Conservation (phyloP, 2,329 filamentous ascomycete species). For the Fusarium haematococcum region DNA sequence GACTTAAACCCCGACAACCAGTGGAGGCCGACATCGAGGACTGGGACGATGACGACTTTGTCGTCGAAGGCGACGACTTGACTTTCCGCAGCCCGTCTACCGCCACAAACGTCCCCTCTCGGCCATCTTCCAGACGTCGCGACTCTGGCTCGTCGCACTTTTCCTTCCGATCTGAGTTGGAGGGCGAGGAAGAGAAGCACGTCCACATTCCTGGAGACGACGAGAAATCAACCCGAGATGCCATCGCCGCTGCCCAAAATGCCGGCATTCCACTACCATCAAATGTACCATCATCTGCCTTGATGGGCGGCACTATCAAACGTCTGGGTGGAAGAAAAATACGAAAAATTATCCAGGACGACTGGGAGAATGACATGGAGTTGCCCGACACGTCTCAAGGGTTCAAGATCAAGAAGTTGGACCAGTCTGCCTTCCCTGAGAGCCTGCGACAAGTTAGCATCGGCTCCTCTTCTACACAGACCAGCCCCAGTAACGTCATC, state of each 20-base stretch:
- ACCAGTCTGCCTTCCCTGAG: conserved; percentile 73
- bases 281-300: conserved; percentile 87
- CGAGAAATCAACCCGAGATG: conserved; percentile 83
- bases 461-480: conserved; percentile 57
- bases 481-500: conserved; percentile 62
- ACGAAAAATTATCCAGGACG: conserved; percentile 79
- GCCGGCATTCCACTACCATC: conserved; percentile 92
- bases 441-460: conserved; percentile 74
- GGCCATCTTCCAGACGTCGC: conserved; percentile 63
- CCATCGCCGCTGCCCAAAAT: conserved; percentile 86
- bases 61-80: conserved; percentile 76
- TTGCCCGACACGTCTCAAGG: conserved; percentile 69
- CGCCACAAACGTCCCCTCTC: conserved; percentile 55
- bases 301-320: conserved; percentile 94
- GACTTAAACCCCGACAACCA: conserved; percentile 64
- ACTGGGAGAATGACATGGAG: conserved; percentile 85
- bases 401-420: conserved; percentile 74
- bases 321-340: conserved; percentile 81
- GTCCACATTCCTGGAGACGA: conserved; percentile 87
- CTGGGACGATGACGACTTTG: conserved; percentile 83
- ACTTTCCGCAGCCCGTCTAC: conserved; percentile 66
- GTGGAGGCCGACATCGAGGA: conserved; percentile 75
- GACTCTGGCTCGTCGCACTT: conserved; percentile 85
- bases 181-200: conserved; percentile 90
- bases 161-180: conserved; percentile 85